Base-by-base conservation (phyloP, 2,329 filamentous ascomycete species). In the Claviceps monticola region DNA sequence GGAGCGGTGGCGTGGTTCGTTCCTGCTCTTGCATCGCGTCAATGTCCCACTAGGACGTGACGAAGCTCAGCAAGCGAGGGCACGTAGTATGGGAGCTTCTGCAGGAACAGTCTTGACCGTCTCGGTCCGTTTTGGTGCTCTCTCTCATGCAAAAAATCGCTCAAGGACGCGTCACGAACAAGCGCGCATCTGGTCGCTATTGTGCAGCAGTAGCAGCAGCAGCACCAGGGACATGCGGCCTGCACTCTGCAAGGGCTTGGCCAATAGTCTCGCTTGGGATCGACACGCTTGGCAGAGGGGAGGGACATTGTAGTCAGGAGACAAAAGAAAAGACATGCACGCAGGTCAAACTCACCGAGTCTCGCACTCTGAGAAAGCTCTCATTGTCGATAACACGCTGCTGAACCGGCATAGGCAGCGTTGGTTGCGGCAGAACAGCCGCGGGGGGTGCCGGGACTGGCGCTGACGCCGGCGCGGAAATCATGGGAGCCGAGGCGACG, bases 311-410 rank as follows among this genome's bases (percentile, higher is more conserved):
- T 11, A 34, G 29, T 19, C 8, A 34, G 4, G 29, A 11, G 29
- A 34, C 9, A 34, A 4, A 16, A 51, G 50, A 53, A 50, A 37
- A 41, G 43, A 48, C 50, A 55, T 46, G 53, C 41, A 54, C 55
- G 50, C 54, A 48, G 17, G 46, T 17, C 17, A 7, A 53, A 71
- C 86, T 78, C 82, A 94, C 88, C 65, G 81, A 83, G 66, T 94
- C 88, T 62, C 88, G 80, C 48, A 89, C 88, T 63, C 83, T 77
- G 55, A 87, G 77, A 66, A 91, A 91, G 66, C 87, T 84, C 53
- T 88, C 83, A 53, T 85, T 75, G 55, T 88, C 80, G 57, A 86
- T 79, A 43, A 73, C 62, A 53, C 65, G 66, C 55, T 65, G 61
- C 49, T 61, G 56, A 46, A 59, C 49, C 13, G 50, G 53, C 23